Base-by-base conservation (phyloP, 768 basidiomycete species). In the Rhodosporidiobolus odoratus region DNA sequence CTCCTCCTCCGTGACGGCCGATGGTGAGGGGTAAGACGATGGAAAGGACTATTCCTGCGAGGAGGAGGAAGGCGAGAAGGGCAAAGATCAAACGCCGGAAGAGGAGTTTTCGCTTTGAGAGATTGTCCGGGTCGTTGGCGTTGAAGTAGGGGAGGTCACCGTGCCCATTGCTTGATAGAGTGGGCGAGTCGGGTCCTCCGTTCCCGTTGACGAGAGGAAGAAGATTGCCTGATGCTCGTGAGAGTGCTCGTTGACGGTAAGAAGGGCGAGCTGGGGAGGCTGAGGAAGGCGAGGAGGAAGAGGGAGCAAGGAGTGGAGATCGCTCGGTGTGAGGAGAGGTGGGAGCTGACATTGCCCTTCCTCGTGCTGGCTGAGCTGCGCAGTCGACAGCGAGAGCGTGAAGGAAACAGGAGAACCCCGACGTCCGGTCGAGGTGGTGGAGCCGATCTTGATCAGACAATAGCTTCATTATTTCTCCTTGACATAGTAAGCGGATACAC, bases 171-270 rank as follows among this genome's bases (percentile, higher is more conserved):
- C n/a, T n/a, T n/a, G n/a, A n/a, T n/a, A 60, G 58, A 30, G 34
- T 32, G 12, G 15, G 37, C 23, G 43, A 25, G 62, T 54, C 35
- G 19, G 37, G 48, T 13, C 30, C 27, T 2, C 56, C 30, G 10
- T 48, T 43, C 15, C 32, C 23, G 21, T 8, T 6, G 12, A 50
- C 40, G 40, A 58, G 56, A 2, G 69, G 61, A 34, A 71, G 47
- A 3, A 66, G 66, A 56, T 72, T 67, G 13, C 65, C 68, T 1
- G 64, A 73, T 15, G 68, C 65, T 3, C 63, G 57, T 10, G 68
- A 69, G 60, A 73, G 68, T 27, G 64, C 64, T n/a, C 72, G 67
- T 52, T 73, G 63, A 21, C 72, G 54, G 52, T 73, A 73, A 10
- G 54, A 62, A 0, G 72, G 65, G 2, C 68, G 54, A 8, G 40